Evolutionary conservation across 768 basidiomycete species (phyloP).

Genomic region (Lanmaoa pseudosensibilis): DNA sequence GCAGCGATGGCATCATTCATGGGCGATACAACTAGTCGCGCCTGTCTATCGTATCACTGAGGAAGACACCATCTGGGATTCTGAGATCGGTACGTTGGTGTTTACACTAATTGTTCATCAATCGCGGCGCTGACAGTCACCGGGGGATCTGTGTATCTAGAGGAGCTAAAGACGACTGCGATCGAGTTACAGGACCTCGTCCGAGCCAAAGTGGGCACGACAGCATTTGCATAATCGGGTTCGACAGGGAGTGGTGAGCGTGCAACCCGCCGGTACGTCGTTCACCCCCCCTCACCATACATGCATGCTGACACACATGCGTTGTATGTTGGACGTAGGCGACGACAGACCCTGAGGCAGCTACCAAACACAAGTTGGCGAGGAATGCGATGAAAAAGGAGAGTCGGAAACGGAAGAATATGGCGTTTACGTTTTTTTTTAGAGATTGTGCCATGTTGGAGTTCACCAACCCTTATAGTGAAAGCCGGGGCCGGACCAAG

Average conservation of each 20-base stretch:
- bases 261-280: constrained; percentile 50
- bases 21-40: constrained; percentile 55
- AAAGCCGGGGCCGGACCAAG: constrained; percentile 49
- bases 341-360: constrained; percentile 70
- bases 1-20: constrained; percentile 85
- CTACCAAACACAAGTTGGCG: constrained; percentile 72
- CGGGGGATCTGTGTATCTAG: constrained; percentile 48
- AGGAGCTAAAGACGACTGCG: constrained; percentile 81
- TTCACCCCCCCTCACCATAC: no score
- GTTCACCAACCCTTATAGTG: constrained; percentile 32
- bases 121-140: background rate
- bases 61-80: constrained; percentile 79
- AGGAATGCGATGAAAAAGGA: constrained; percentile 79
- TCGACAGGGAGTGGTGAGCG: constrained; percentile 63
- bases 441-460: background rate
- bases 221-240: constrained; percentile 86
- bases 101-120: background rate
- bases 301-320: background rate
- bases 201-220: constrained; percentile 84
- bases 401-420: constrained; percentile 75
- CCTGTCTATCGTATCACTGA: constrained; percentile 87
- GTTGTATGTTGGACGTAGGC: constrained; percentile 41
- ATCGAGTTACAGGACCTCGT: constrained; percentile 85
- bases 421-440: constrained; percentile 51
- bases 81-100: constrained; percentile 64